A percentile compares a stretch with the other conserved stretches of the same genome.
Conservation (phyloP, 176 grass and related monocot species). For the Raddia guianensis region DNA sequence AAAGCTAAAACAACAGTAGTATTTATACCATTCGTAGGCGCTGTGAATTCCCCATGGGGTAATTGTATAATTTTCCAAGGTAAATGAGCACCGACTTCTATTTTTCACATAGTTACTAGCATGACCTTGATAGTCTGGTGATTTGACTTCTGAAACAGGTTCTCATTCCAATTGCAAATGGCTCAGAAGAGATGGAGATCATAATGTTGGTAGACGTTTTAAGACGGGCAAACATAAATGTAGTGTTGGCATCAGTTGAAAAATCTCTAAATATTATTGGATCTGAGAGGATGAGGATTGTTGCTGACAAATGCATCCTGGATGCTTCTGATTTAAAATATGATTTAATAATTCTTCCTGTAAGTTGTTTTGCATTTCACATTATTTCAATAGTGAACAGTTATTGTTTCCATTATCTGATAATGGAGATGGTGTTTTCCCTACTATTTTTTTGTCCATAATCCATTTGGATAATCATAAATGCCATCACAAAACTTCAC, state of each 20-base stretch:
- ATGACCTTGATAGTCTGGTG: constrained; percentile 8
- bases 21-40: no score
- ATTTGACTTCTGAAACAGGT: constrained; percentile 65
- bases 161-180: constrained; percentile 92
- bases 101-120: background rate
- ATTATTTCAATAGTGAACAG: background rate
- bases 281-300: constrained; percentile 67
- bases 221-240: constrained; percentile 83
- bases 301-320: constrained; percentile 73
- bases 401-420: no score
- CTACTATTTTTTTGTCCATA: no score
- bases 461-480: constrained; percentile 23
- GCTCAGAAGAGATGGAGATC: constrained; percentile 89
- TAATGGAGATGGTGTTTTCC: no score
- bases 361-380: constrained; percentile 52
- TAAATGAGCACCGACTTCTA: background rate
- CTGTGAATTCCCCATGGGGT: no score
- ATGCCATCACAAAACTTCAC: background rate
- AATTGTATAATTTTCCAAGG: no score
- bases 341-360: constrained; percentile 92
- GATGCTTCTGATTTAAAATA: constrained; percentile 71
- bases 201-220: constrained; percentile 78
- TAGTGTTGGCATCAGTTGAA: constrained; percentile 84
- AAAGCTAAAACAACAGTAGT: no score
- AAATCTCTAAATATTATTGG: constrained; percentile 60